A percentile compares a stretch with the other conserved stretches of the same genome.
phyloP scores from a whole-genome alignment of 163 green algal species.

The Chloromonas sp. region DNA sequence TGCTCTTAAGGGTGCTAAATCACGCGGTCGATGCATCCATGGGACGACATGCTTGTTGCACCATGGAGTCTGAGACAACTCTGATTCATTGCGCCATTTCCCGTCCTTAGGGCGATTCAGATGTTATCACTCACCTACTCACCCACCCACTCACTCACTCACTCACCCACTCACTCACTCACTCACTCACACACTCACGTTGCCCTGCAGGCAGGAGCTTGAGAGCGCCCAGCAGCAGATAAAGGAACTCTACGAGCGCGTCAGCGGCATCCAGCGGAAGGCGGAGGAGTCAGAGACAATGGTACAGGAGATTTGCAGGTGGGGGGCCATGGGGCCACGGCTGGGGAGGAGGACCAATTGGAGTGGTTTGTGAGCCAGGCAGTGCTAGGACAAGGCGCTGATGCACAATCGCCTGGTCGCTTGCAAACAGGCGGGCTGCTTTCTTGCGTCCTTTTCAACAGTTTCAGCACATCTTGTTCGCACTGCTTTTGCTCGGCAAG shows the following conservation, averaged over 20 bases:
- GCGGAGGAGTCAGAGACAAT: conserved; percentile 85
- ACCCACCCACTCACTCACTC: too few relatives aligned
- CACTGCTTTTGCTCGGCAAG: too few relatives aligned
- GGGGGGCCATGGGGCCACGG: not conserved
- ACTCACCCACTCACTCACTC: too few relatives aligned
- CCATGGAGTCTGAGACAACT: too few relatives aligned
- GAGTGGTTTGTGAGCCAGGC: not conserved
- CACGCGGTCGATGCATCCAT: too few relatives aligned
- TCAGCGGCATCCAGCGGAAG: conserved; percentile 84
- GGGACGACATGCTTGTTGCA: too few relatives aligned
- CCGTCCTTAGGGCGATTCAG: too few relatives aligned
- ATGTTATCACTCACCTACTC: too few relatives aligned
- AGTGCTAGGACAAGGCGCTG: not conserved
- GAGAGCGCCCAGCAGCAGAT: conserved; percentile 66
- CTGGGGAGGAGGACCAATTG: not conserved
- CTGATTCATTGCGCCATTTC: too few relatives aligned
- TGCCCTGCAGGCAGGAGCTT: conserved; percentile 62
- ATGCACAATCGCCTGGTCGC: not conserved
- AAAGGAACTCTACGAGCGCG: conserved; percentile 72
- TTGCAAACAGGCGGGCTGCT: not conserved
- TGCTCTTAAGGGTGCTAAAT: too few relatives aligned
- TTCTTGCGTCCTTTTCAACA: too few relatives aligned
- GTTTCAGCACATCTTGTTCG: too few relatives aligned
- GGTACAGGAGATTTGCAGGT: conserved; percentile 91
- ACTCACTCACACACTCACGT: not conserved